Evolutionary conservation across 805 yeast species (phyloP).

Genomic region (Candida loeiensis): DNA sequence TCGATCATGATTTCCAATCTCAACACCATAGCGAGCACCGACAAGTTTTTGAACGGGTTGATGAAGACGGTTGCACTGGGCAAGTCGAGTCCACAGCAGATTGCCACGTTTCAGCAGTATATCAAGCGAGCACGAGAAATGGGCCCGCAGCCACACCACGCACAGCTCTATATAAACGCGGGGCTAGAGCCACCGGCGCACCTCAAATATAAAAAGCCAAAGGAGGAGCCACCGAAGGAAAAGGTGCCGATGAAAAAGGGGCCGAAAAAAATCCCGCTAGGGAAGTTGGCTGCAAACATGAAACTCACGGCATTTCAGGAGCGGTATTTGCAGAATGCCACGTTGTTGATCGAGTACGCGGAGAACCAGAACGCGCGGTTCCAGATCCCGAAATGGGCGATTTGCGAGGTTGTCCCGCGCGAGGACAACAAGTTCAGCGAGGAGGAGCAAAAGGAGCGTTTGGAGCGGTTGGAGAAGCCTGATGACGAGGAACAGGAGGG

Average conservation of each 20-base stretch:
- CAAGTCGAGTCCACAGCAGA: constrained; percentile 66
- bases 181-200: constrained; percentile 9
- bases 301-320: constrained; percentile 76
- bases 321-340: constrained; percentile 62
- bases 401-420: constrained; percentile 53
- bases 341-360: constrained; percentile 77
- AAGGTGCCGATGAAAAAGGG: constrained; percentile 9
- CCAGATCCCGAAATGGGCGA: constrained; percentile 69
- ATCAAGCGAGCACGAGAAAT: constrained; percentile 74
- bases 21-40: constrained; percentile 75
- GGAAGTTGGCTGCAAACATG: constrained; percentile 41
- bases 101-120: constrained; percentile 73
- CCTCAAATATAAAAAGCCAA: constrained; percentile 10
- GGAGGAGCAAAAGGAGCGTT: constrained; percentile 2
- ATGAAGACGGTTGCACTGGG: constrained; percentile 90
- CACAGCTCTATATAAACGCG: constrained; percentile 22
- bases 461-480: constrained; percentile 7
- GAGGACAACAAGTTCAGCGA: constrained; percentile 4
- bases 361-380: constrained; percentile 78
- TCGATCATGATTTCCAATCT: constrained; percentile 82
- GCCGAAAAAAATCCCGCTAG: constrained; percentile 13
- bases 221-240: constrained; percentile 17
- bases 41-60: constrained; percentile 59
- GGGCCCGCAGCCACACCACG: constrained; percentile 54
- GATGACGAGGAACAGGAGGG: constrained; percentile 12